phyloP scores from a whole-genome alignment of 148 eudicot species.

The Chenopodium suecicum region DNA sequence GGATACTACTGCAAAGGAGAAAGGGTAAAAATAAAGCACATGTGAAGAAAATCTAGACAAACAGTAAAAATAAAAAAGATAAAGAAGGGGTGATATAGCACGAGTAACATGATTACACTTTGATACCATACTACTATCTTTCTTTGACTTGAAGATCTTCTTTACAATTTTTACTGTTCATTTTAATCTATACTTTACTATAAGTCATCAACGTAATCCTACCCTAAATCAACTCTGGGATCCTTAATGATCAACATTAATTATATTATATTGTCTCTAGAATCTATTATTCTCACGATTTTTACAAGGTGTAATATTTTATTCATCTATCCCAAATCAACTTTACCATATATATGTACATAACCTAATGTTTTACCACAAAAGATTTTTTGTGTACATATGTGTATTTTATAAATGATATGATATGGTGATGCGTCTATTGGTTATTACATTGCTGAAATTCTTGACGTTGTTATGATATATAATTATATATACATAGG shows the following conservation, averaged over 20 bases:
- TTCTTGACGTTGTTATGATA: too few relatives aligned
- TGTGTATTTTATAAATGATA: too few relatives aligned
- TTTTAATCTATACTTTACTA: conserved; percentile 3
- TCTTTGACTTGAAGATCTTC: conserved; percentile 9
- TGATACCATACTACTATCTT: background rate
- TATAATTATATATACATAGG: too few relatives aligned
- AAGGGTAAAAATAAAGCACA: background rate
- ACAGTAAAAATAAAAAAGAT: conserved; percentile 7
- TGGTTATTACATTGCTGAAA: too few relatives aligned
- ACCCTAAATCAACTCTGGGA: conserved; percentile 14
- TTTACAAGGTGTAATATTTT: too few relatives aligned
- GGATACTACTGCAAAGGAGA: background rate
- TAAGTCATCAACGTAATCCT: conserved; percentile 11
- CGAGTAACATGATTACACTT: conserved; percentile 13
- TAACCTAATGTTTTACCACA: too few relatives aligned
- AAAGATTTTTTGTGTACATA: too few relatives aligned
- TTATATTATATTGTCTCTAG: background rate
- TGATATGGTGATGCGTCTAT: too few relatives aligned
- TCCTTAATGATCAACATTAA: conserved; percentile 3
- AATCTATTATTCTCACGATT: background rate
- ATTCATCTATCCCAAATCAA: too few relatives aligned
- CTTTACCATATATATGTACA: too few relatives aligned
- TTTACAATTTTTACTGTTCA: background rate
- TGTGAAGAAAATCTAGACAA: conserved; percentile 11
- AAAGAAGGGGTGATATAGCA: conserved; percentile 6